These are phyloP conservation scores for Agrocybe pediades DNA, from an alignment of 768 basidiomycete species.

Conservation along the genomic window DNA sequence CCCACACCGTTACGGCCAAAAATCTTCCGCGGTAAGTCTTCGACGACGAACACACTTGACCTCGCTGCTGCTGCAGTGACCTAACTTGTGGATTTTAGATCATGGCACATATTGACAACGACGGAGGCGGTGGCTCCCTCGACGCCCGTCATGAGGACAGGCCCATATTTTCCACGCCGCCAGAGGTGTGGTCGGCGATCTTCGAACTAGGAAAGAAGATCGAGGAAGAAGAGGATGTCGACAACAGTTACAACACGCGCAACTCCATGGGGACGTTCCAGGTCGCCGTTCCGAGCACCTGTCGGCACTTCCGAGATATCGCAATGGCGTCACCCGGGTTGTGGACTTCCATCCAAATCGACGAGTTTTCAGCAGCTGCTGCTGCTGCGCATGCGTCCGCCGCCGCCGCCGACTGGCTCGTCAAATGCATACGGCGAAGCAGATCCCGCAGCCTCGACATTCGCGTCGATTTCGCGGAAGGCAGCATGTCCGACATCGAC, in stretches of 20 bases:
- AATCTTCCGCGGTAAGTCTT: too few relatives aligned
- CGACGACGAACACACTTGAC: too few relatives aligned
- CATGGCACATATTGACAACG: too few relatives aligned
- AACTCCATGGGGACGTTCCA: constrained; percentile 30
- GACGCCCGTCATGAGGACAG: constrained; percentile 10
- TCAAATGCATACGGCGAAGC: constrained; percentile 36
- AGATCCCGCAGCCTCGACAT: constrained; percentile 31
- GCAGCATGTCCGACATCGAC: constrained; percentile 4
- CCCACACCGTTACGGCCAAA: too few relatives aligned
- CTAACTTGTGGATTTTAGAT: too few relatives aligned
- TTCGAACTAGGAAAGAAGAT: constrained; percentile 30
- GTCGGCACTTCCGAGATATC: constrained; percentile 36
- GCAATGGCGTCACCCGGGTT: constrained; percentile 38
- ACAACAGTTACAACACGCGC: neutral
- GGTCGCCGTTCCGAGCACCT: constrained; percentile 40
- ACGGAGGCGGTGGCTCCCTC: too few relatives aligned
- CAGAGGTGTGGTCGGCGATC: constrained; percentile 33
- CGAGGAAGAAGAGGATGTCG: constrained; percentile 16
- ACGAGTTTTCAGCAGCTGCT: too few relatives aligned
- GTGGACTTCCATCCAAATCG: constrained; percentile 41
- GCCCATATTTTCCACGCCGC: constrained; percentile 25
- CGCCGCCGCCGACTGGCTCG: constrained; percentile 21
- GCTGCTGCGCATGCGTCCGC: too few relatives aligned
- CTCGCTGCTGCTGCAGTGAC: too few relatives aligned
- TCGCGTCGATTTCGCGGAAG: constrained; percentile 25